Evolutionary conservation across 2,329 filamentous ascomycete species (phyloP), one percentile per base, ranked within the genome.

Genomic region (Fusarium denticulatum): DNA sequence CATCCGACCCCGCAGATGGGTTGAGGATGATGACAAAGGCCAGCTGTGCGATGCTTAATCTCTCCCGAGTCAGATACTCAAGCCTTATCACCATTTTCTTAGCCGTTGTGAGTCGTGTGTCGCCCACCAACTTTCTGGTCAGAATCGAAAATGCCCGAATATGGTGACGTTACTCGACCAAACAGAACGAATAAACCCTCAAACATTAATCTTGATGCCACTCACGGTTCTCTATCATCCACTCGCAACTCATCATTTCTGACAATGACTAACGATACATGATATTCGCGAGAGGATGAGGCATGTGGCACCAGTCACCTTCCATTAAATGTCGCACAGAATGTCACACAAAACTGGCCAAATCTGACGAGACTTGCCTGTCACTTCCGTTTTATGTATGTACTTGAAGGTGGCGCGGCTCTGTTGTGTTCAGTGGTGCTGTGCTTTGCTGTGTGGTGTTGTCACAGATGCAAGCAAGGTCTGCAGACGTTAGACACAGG

Each of bases 221-320:
- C 46, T 39, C 6, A 52, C 26, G 18, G 37, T 49, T 43, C 28
- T 20, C 13, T 40, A 22, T 20, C 47, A 39, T 43, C 57, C 64
- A 68, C 53, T 47, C 28, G 42, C 59, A 69, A 53, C 40, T 24
- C 59, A 28, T 53, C 26, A n/a, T 37, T 26, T 30, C 20, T 52
- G 34, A 64, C 15, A 49, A 43, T 26, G 39, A 63, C 26, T 22
- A 30, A 28, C 26, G 34, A 36, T 34, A 49, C 14, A 42, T 56
- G 49, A 45, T 40, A 26, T 56, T 45, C 40, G 36, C 52, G 52
- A 69, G 42, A 55, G 42, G 34, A 32, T 36, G 22, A 50, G 47
- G 43, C 37, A 67, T 73, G 70, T 73, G 66, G 70, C 70, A 73
- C 70, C 65, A 73, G 70, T 72, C 65, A 67, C 42, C 47, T 39